Evolutionary conservation across 2,329 filamentous ascomycete genomes (phyloP), one percentile per base, ranked within the genome.

Genomic region (Didymella pinodella): DNA sequence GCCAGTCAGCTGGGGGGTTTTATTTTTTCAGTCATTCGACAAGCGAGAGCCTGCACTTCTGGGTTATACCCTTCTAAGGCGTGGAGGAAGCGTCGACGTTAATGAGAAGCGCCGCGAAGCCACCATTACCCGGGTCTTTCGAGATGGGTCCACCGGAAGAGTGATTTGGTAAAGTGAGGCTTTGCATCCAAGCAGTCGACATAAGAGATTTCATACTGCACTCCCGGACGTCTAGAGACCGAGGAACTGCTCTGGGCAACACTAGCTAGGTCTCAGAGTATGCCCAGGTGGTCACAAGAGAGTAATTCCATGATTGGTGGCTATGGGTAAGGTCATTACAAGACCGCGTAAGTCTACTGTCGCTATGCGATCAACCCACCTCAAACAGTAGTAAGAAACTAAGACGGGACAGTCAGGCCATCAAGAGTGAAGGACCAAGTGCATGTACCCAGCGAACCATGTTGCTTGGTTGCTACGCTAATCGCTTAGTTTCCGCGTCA

Each of bases 111-210:
- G 49, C 65, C 62, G 67, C 26, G 53, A 48, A 61, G 55, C 40
- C 41, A 54, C 59, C 62, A 56, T 61, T 56, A 62, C 25, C 43
- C 47, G 66, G 65, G 41, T 29, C n/a, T n/a, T 16, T 48, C n/a
- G 22, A 46, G 26, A 32, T 31, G 44, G 32, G 18, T 34, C 12
- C 4, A 25, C 43, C 43, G 48, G 36, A 51, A 57, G 54, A 22
- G 48, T 48, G 48, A 18, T 51, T 52, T 44, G 36, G 48, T 28
- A n/a, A 22, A 22, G 18, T 41, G n/a, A 32, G 4, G 12, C 16
- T 56, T 31, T 4, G 36, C 20, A 29, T 48, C 31, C 22, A 14
- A 29, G 25, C 16, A 32, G 31, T 20, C 14, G 11, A 38, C 5
- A 16, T 22, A 28, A 8, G 22, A 18, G 28, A 25, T 26, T 14